Base-by-base conservation (phyloP, 2,329 filamentous ascomycete genomes). In the Fusarium decemcellulare region DNA sequence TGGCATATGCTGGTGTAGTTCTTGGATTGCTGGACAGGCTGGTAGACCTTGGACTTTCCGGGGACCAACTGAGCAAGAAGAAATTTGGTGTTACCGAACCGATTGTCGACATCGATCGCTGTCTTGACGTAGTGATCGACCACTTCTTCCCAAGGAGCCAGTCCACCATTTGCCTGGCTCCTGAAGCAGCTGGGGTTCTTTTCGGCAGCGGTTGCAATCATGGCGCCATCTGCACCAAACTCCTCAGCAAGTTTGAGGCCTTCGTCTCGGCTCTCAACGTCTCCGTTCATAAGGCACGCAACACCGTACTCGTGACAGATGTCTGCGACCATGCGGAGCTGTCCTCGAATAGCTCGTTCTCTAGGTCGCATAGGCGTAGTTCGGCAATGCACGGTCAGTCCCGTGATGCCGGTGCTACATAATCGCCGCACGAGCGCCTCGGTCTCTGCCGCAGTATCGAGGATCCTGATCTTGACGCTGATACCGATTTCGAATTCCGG, bases 171-270 rank as follows among this genome's bases (percentile, higher is more conserved):
- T 1, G 85, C 87, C 39, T 87, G 81, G 1, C 86, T 79, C 40
- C 92, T 88, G 84, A 99, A 99, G 75, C 93, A 95, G 70, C 93
- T 97, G 4, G 94, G 89, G 77, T 99, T 99, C 68, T 91, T 89
- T 83, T 99, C 96, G 1, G 96, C 96, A 5, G 93, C 88, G 4
- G 94, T 96, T 10, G 96, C 96, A 74, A 99, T 98, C 96, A 99
- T 99, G 65, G 93, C 96, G 7, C 95, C 95, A 76, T 98, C 95
- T 7, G 92, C 93, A n/a, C 91, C 91, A 76, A 88, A 98, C 77
- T 97, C 92, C 29, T 87, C 75, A 65, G 94, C 91, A 8, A 99
- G 85, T 63, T 84, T 78, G 8, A 92, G 76, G 0, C 91, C 95
- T 63, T 97, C 85, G 53, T 93, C 92, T 58, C 93, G 88, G 39